Percentiles rank a stretch among this genome's conserved stretches.
phyloP scores from a whole-genome alignment of 495 filamentous ascomycete genomes.

The Talaromyces thailandensis region DNA sequence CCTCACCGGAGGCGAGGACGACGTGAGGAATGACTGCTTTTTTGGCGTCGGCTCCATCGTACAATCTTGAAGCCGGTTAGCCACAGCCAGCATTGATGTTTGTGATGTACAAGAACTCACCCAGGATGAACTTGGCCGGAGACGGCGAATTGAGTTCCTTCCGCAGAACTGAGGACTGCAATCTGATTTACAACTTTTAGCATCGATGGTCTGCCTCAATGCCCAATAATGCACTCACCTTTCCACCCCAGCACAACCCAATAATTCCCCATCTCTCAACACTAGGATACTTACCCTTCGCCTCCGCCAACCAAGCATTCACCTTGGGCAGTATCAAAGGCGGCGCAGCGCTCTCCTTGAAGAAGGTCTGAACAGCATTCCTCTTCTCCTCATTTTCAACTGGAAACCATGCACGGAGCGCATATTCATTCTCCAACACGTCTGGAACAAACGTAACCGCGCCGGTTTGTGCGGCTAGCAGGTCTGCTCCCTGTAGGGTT shows the following conservation, averaged over 20 bases:
- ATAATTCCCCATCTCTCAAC: conserved; percentile 32
- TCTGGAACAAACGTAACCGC: conserved; percentile 37
- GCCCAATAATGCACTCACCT: conserved; percentile 13
- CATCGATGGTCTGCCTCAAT: background rate
- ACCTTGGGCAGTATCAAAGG: conserved; percentile 12
- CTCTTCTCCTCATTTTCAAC: conserved; percentile 37
- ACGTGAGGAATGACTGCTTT: conserved; percentile 43
- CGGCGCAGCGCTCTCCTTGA: conserved; percentile 14
- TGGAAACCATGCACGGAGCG: conserved; percentile 24
- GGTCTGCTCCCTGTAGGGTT: conserved; percentile 48
- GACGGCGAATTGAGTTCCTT: conserved; percentile 33
- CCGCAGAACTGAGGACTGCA: conserved; percentile 28
- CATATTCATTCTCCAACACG: conserved; percentile 31
- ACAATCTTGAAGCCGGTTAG: conserved; percentile 14
- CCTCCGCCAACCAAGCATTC: conserved; percentile 14
- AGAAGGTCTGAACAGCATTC: conserved; percentile 18
- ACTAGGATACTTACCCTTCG: conserved; percentile 17
- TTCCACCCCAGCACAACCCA: conserved; percentile 45
- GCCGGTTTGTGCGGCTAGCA: conserved; percentile 28
- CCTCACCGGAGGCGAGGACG: conserved; percentile 43
- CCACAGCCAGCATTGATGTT: background rate
- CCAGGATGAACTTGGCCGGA: conserved; percentile 43
- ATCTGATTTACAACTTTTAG: conserved; percentile 18
- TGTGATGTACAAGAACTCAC: conserved; percentile 15
- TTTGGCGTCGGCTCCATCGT: conserved; percentile 34